Percentiles rank a stretch among this genome's conserved stretches.
Conservation (phyloP, 208 protist species). For the Leishmania martiniquensis region DNA sequence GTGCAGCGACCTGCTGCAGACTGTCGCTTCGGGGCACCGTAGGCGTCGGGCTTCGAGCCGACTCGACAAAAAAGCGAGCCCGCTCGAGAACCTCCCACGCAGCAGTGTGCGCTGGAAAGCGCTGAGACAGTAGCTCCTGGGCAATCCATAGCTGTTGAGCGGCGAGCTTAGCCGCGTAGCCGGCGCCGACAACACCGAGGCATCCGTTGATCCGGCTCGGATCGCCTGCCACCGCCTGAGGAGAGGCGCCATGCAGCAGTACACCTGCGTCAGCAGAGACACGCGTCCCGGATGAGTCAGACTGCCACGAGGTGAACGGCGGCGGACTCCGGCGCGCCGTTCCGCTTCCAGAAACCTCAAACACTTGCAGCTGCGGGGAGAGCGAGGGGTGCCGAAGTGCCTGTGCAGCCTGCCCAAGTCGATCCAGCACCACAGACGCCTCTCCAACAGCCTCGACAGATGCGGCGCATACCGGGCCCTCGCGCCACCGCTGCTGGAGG, state of each 20-base stretch:
- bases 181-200: conserved; percentile 17
- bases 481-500: conserved; percentile 3
- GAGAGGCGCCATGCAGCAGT: background rate
- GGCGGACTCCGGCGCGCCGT: conserved; percentile 11
- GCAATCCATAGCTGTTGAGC: conserved; percentile 48
- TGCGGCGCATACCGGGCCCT: background rate
- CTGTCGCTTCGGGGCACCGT: conserved; percentile 29
- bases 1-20: background rate
- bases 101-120: conserved; percentile 37
- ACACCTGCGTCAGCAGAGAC: background rate
- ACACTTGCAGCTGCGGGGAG: conserved; percentile 22
- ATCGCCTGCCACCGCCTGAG: background rate
- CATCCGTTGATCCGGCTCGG: conserved; percentile 10
- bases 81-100: conserved; percentile 37
- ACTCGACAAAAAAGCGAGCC: conserved; percentile 26
- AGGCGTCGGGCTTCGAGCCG: conserved; percentile 37
- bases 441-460: conserved; percentile 13
- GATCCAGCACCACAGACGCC: conserved; percentile 11
- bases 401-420: conserved; percentile 11
- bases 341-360: conserved; percentile 8
- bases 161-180: conserved; percentile 29
- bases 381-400: background rate
- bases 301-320: conserved; percentile 16
- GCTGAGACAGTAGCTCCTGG: conserved; percentile 38
- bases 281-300: background rate